Evolutionary conservation across 2,329 filamentous ascomycete species (phyloP), one percentile per base, ranked within the genome.

Genomic region (Tolypocladium amazonense): DNA sequence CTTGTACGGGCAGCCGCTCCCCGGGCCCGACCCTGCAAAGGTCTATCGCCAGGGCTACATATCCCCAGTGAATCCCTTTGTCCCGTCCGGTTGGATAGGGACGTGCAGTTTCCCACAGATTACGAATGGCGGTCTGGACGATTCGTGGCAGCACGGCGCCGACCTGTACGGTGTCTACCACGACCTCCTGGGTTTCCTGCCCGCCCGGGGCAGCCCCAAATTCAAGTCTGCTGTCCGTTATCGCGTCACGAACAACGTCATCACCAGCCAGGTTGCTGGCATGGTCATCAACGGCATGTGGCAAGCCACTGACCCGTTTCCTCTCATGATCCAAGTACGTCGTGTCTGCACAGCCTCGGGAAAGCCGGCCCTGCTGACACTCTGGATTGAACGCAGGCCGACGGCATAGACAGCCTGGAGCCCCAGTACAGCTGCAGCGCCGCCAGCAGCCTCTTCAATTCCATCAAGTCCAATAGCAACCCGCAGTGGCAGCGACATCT

Each of bases 41-140:
- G 81, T 82, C 1, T 90, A 87, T 74, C 91, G 88, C 86, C 76
- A 81, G 59, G 80, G 85, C 0, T 86, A 83, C 69, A 81, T 77
- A 15, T 85, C 82, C 4, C 66, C 80, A 0, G 75, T 81, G 23
- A 93, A 92, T 68, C 88, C 89, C 0, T 88, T 90, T 67, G 69
- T 78, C 3, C 81, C 84, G 0, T 69, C 78, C 1, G 89, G 88
- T 3, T 92, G 88, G 77, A 80, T 84, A 47, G 88, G 89, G 2
- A 86, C 83, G 15, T 94, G 90, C 65, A 85, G 88, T 65, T 94
- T 93, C 69, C 90, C 90, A 0, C 90, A 94, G 71, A 89, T 94
- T 66, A 92, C 89, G 0, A 75, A 81, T 1, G 80, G 75, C 23
- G 90, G 90, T 0, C 78, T 94, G 0, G 82, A 87, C 56, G 90